These are phyloP conservation scores for Arthroderma sp. DNA, from an alignment of 2,329 filamentous ascomycete species.

Conservation along the genomic window DNA sequence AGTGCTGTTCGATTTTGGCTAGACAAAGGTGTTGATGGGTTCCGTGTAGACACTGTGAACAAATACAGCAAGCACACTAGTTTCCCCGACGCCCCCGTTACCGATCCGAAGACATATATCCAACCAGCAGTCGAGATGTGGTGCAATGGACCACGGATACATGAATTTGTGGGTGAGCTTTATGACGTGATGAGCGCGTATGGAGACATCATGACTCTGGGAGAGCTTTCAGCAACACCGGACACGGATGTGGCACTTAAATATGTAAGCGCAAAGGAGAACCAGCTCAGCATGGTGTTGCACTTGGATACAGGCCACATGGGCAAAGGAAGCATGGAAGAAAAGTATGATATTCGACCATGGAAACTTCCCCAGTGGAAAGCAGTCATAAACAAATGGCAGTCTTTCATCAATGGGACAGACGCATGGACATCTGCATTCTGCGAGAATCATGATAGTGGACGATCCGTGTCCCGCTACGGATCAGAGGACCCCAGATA, in stretches of 20 bases:
- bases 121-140: slow-evolving; percentile 47
- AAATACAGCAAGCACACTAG: slow-evolving; percentile 40
- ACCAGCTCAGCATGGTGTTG: slow-evolving; percentile 58
- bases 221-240: slow-evolving; percentile 53
- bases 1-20: slow-evolving; percentile 63
- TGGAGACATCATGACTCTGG: slow-evolving; percentile 58
- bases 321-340: slow-evolving; percentile 32
- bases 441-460: slow-evolving; percentile 52
- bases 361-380: slow-evolving; percentile 40
- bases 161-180: slow-evolving; percentile 57
- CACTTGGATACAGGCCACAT: slow-evolving; percentile 41
- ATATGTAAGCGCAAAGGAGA: slow-evolving; percentile 46
- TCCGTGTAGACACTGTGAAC: slow-evolving; percentile 56
- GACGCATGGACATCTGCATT: slow-evolving; percentile 46
- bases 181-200: slow-evolving; percentile 42
- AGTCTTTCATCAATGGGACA: slow-evolving; percentile 38
- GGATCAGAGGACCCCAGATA: slow-evolving; percentile 34
- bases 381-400: slow-evolving; percentile 36
- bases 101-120: slow-evolving; percentile 29
- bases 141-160: slow-evolving; percentile 55
- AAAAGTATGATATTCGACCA: slow-evolving; percentile 32
- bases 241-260: slow-evolving; percentile 44
- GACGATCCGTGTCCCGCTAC: slow-evolving; percentile 43
- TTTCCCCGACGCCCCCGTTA: slow-evolving; percentile 44
- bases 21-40: slow-evolving; percentile 54